Percentiles rank a stretch among this genome's conserved stretches.
Conservation (phyloP, 805 yeast genomes). For the Cyberlindnera samutprakarnensis region DNA sequence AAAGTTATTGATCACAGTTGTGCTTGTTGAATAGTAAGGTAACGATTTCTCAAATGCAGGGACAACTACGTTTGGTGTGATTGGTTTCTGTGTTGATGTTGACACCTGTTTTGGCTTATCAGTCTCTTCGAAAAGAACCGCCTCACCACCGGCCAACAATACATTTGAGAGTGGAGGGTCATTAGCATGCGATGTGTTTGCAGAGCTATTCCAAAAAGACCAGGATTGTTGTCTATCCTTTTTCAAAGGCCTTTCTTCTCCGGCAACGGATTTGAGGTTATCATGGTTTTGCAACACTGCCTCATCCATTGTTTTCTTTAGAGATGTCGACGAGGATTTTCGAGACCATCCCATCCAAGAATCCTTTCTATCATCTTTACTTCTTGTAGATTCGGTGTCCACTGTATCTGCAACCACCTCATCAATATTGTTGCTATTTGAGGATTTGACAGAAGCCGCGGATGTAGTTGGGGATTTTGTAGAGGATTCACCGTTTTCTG, state of each 20-base stretch:
- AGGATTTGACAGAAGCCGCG: slow-evolving; percentile 7
- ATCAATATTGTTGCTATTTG: slow-evolving; percentile 3
- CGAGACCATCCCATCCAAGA: slow-evolving; percentile 19
- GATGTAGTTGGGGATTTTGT: too few species aligned
- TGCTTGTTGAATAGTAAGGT: slow-evolving; percentile 13
- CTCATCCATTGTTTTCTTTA: slow-evolving; percentile 13
- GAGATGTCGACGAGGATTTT: slow-evolving; percentile 17
- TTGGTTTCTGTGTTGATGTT: slow-evolving; percentile 3
- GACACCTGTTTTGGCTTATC: slow-evolving; percentile 1
- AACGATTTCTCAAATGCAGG: slow-evolving; percentile 20
- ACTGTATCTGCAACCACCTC: not conserved
- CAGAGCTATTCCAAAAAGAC: slow-evolving; percentile 20
- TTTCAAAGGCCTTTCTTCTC: slow-evolving; percentile 2
- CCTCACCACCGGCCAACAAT: slow-evolving; percentile 18
- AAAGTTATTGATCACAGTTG: slow-evolving; percentile 15
- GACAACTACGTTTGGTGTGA: slow-evolving; percentile 17
- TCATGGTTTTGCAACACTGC: slow-evolving; percentile 6
- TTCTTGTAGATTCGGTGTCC: not conserved
- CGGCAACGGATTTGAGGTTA: slow-evolving; percentile 8
- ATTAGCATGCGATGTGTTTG: slow-evolving; percentile 3
- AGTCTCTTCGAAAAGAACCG: slow-evolving; percentile 19
- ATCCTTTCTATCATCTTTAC: slow-evolving; percentile 1
- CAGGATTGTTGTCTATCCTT: slow-evolving; percentile 17
- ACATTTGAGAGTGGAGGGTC: slow-evolving; percentile 12
- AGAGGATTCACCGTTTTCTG: too few species aligned